These are phyloP conservation scores for Boletales sp. DNA, from an alignment of 768 basidiomycete genomes.

Conservation along the genomic window DNA sequence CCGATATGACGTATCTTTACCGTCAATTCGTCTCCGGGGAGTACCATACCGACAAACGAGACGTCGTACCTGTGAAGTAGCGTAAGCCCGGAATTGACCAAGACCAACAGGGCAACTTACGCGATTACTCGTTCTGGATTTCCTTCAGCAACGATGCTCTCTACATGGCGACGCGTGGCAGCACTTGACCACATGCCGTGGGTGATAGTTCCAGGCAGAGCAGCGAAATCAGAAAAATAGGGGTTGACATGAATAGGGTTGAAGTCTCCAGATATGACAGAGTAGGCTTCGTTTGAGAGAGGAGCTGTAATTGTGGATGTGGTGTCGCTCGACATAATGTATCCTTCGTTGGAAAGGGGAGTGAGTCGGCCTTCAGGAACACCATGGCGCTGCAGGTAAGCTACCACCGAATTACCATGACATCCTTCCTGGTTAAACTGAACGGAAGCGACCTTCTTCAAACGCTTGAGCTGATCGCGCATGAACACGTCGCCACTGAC, in stretches of 20 bases:
- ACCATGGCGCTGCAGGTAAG: constrained; percentile 92
- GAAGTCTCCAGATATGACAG: constrained; percentile 93
- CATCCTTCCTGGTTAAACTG: constrained; percentile 85
- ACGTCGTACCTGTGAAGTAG: constrained; percentile 71
- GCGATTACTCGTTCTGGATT: constrained; percentile 86
- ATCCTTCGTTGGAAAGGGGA: constrained; percentile 82
- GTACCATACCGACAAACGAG: constrained; percentile 95
- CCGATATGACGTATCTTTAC: constrained; percentile 88
- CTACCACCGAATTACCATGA: constrained; percentile 89
- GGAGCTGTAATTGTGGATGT: constrained; percentile 76
- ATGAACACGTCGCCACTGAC: constrained; percentile 86
- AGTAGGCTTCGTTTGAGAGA: constrained; percentile 93
- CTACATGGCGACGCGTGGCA: constrained; percentile 87
- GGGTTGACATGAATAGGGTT: constrained; percentile 99
- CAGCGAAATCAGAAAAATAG: constrained; percentile 93
- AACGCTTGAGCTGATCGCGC: constrained; percentile 81
- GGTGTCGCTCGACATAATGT: constrained; percentile 67
- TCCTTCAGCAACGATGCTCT: constrained; percentile 91
- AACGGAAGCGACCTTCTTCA: constrained; percentile 86
- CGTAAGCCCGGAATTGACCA: constrained; percentile 1
- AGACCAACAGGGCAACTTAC: constrained; percentile 44
- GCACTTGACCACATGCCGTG: constrained; percentile 98
- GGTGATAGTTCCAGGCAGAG: constrained; percentile 93
- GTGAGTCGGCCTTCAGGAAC: constrained; percentile 69
- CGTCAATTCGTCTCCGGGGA: constrained; percentile 82